Base-by-base conservation (phyloP, 768 basidiomycete species). In the Suillus ampliporus region DNA sequence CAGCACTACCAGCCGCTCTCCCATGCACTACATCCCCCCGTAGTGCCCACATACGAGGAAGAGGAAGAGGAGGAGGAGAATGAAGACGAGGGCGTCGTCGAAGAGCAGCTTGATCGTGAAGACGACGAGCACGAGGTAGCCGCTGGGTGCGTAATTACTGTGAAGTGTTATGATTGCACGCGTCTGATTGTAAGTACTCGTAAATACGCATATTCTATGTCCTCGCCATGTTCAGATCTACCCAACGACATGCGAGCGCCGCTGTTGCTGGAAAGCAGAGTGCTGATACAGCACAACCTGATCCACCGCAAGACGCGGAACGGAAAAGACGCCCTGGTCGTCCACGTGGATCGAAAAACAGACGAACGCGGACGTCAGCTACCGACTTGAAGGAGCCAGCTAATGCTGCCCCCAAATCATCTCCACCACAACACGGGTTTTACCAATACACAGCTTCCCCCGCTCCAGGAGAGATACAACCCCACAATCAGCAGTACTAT, bases 1-100 rank as follows among this genome's bases (percentile, higher is more conserved):
- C 89, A 91, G 72, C 89, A 89, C 65, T 90, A 92, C 77, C 90
- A 91, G 65, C 89, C 91, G 31, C 82, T 92, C 68, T 92, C 90
- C 60, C 88, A 91, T 79, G 91, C 91, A 47, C 81, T 92, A 43
- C 80, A 89, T 72, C 88, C 87, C 0, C 88, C 77, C 34, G 70
- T 76, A 61, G 65, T 71, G 31, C 73, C 70, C 3, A 65, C 78
- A 73, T 71, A 76, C 73, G 80, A 86, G 63, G 84, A 88, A 58
- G 85, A 88, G 23, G 82, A 84, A 21, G 84, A 85, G 35, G 86
- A 84, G 40, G 86, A 85, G 61, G 85, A 90, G 47, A 89, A 90
- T n/a, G 89, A 88, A 13, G 91, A 91, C 58, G 89, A 89, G 63
- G 88, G 86, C n/a, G 76, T 83, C 56, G 87, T 88, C 0, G 91